Percentiles rank a stretch among this genome's conserved stretches.
phyloP scores from a whole-genome alignment of 495 filamentous ascomycete genomes.

The Neurospora sp. region DNA sequence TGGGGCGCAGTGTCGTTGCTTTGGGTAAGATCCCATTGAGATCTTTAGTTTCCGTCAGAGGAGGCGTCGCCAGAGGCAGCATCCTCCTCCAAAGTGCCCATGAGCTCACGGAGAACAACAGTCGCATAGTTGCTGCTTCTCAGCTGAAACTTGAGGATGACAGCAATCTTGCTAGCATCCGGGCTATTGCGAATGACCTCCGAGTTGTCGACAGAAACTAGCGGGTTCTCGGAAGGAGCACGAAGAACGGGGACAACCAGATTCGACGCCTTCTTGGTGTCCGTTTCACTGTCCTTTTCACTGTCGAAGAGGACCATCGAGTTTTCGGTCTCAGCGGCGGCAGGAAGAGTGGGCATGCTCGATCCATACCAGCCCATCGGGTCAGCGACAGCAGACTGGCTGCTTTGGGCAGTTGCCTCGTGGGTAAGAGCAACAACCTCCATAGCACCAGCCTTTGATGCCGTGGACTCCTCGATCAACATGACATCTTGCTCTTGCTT shows the following conservation, averaged over 20 bases:
- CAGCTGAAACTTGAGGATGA: constrained; percentile 77
- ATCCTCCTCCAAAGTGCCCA: constrained; percentile 14
- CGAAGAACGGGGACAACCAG: constrained; percentile 8
- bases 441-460: background rate
- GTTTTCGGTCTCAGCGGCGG: background rate
- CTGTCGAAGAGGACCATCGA: background rate
- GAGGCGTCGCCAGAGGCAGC: background rate
- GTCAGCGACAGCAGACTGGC: background rate
- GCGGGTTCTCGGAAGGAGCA: constrained; percentile 17
- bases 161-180: constrained; percentile 55
- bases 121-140: constrained; percentile 87
- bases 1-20: background rate
- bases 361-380: constrained; percentile 2
- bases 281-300: background rate
- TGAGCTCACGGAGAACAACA: constrained; percentile 80
- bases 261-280: constrained; percentile 2
- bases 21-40: background rate
- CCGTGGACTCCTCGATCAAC: background rate
- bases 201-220: constrained; percentile 3
- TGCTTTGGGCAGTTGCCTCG: background rate
- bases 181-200: constrained; percentile 7
- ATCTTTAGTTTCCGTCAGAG: background rate
- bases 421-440: background rate
- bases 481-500: background rate
- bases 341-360: background rate